phyloP scores from a whole-genome alignment of 371 early-diverging fungal species.

The Blastocladiella emersonii region DNA sequence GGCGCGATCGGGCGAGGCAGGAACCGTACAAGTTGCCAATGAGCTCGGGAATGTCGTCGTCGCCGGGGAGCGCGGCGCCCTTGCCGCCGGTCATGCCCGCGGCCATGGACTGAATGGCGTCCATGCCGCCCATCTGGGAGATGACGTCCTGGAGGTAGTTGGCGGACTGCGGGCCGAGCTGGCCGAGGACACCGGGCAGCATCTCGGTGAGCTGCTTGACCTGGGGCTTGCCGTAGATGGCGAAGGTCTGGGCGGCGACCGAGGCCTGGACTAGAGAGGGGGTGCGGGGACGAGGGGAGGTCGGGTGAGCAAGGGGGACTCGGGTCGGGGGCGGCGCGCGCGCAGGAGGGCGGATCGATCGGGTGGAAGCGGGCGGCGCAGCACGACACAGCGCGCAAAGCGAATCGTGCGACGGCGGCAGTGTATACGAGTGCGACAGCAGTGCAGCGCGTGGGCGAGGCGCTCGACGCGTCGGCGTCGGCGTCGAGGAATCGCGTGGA shows the following conservation, averaged over 20 bases:
- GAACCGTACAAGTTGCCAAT: slow-evolving; percentile 19
- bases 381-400: no score
- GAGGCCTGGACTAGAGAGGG: slow-evolving; percentile 63
- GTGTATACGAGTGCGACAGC: no score
- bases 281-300: no score
- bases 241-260: slow-evolving; percentile 76
- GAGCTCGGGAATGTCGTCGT: slow-evolving; percentile 26
- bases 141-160: slow-evolving; percentile 41
- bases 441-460: no score
- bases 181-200: slow-evolving; percentile 85
- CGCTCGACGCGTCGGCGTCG: no score
- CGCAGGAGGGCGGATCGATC: no score
- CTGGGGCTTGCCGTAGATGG: slow-evolving; percentile 72
- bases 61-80: slow-evolving; percentile 8
- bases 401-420: no score
- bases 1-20: no score
- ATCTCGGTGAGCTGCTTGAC: slow-evolving; percentile 65
- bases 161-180: slow-evolving; percentile 89
- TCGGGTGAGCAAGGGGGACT: no score
- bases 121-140: background rate
- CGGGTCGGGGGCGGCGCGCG: no score
- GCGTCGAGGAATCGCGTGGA: no score
- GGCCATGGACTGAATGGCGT: slow-evolving; percentile 38
- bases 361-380: no score
- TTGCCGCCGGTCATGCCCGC: slow-evolving; percentile 7